Evolutionary conservation across 495 filamentous ascomycete species (phyloP), one percentile per base, ranked within the genome.

Genomic region (Cladorrhinum samala): DNA sequence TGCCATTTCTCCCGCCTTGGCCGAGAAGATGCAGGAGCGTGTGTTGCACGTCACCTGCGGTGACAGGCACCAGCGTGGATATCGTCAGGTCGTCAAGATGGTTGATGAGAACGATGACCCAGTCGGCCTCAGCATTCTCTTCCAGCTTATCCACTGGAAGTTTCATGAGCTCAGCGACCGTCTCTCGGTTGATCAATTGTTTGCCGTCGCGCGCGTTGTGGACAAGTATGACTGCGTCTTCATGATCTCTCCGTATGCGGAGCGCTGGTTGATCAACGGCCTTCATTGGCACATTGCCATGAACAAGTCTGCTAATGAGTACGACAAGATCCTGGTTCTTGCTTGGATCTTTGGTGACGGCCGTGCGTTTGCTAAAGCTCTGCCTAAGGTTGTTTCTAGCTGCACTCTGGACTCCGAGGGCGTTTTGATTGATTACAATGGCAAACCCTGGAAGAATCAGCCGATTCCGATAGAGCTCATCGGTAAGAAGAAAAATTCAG

Each of bases 141-240:
- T 65, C 33, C 60, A 57, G 0, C 49, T 65, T 23, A 44, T 52
- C 8, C 63, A 65, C 21, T 56, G 53, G 48, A 62, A 65, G 51
- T 65, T 50, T 25, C 54, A 60, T 20, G 56, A 63, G 9, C 49
- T 65, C 9, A 48, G 45, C 1, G 9, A 14, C 4, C 54, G 55
- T 11, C 57, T 52, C 2, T 33, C 50, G 11, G 19, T 63, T 9
- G 38, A 24, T 13, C 25, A 60, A 23, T 54, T 65, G 27, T 55
- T 58, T 39, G 20, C 8, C 18, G 16, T 65, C n/a, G 60, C 57
- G 9, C 24, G 39, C 4, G 53, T 60, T 2, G 57, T 49, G 0
- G 50, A 60, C 42, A 60, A 60, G 37, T 63, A 59, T 25, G 20
- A 55, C 9, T 55, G 56, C 19, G 14, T 43, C 9, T 55, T 58